Conservation (phyloP, 2,329 filamentous ascomycete species). For the Trichoderma simmonsii region DNA sequence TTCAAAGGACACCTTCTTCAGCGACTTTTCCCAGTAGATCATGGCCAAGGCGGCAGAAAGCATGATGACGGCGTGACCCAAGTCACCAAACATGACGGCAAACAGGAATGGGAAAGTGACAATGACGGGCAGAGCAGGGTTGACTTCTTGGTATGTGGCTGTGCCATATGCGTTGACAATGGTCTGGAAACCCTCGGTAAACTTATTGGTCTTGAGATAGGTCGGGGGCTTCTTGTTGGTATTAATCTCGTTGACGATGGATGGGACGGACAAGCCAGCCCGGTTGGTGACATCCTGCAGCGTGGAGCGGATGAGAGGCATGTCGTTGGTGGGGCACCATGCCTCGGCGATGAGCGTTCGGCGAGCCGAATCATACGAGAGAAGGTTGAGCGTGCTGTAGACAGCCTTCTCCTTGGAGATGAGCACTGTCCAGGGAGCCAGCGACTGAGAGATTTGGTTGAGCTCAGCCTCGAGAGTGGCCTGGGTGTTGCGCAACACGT, state of each 20-base stretch:
- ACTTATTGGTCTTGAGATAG: constrained; percentile 97
- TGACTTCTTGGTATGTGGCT: constrained; percentile 94
- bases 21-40: constrained; percentile 93
- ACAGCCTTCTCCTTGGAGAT: constrained; percentile 98
- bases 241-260: constrained; percentile 95
- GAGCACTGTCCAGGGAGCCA: constrained; percentile 96
- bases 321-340: constrained; percentile 91
- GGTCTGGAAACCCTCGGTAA: constrained; percentile 96
- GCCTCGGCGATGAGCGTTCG: constrained; percentile 97
- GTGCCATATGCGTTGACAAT: constrained; percentile 99
- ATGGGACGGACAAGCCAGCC: constrained; percentile 93
- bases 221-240: constrained; percentile 98
- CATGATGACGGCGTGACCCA: constrained; percentile 92
- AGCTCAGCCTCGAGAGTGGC: constrained; percentile 89
- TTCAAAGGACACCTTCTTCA: constrained; percentile 91
- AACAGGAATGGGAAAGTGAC: constrained; percentile 99
- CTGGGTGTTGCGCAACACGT: constrained; percentile 92
- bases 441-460: constrained; percentile 84
- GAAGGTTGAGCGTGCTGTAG: constrained; percentile 91
- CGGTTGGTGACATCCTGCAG: constrained; percentile 95
- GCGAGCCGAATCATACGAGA: constrained; percentile 92
- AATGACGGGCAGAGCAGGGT: constrained; percentile 90
- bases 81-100: constrained; percentile 99
- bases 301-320: constrained; percentile 85
- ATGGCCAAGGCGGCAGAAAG: constrained; percentile 77